Percentiles rank a stretch among this genome's conserved stretches.
Evolutionary conservation across 495 filamentous ascomycete genomes (phyloP).

Genomic region (Pseudoneurospora amorphoporcata): DNA sequence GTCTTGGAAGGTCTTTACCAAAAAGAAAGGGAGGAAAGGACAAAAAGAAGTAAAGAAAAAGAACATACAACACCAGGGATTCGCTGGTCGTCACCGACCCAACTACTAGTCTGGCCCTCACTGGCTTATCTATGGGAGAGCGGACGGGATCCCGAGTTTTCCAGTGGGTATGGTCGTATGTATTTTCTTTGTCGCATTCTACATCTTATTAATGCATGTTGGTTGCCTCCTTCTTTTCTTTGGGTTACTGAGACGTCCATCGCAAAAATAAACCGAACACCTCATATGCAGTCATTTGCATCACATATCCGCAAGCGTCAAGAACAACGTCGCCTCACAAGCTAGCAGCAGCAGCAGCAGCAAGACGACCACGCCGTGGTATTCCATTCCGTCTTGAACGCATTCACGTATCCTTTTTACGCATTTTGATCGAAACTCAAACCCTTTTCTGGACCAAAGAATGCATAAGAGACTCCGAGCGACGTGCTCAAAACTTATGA

Average conservation of each 20-base stretch:
- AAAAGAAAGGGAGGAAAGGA: neutral
- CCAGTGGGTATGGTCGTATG: slow-evolving; percentile 37
- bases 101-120: slow-evolving; percentile 31
- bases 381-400: too few relatives aligned
- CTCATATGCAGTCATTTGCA: too few relatives aligned
- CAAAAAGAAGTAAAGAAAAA: neutral
- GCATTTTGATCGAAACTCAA: too few relatives aligned
- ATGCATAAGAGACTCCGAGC: too few relatives aligned
- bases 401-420: too few relatives aligned
- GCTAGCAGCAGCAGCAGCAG: too few relatives aligned
- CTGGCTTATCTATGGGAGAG: slow-evolving; percentile 37
- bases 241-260: neutral
- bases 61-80: slow-evolving; percentile 20
- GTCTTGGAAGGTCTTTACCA: neutral
- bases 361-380: too few relatives aligned
- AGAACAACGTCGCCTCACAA: too few relatives aligned
- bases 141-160: slow-evolving; percentile 41
- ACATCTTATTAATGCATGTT: neutral
- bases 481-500: too few relatives aligned
- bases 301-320: too few relatives aligned
- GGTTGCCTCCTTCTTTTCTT: neutral
- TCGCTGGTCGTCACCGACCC: slow-evolving; percentile 37
- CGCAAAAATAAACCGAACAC: too few relatives aligned
- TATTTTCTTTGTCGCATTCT: neutral
- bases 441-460: too few relatives aligned